These are phyloP conservation scores for Aegilops umbellulata DNA, from an alignment of 176 grass and related monocot species.

Conservation along the genomic window DNA sequence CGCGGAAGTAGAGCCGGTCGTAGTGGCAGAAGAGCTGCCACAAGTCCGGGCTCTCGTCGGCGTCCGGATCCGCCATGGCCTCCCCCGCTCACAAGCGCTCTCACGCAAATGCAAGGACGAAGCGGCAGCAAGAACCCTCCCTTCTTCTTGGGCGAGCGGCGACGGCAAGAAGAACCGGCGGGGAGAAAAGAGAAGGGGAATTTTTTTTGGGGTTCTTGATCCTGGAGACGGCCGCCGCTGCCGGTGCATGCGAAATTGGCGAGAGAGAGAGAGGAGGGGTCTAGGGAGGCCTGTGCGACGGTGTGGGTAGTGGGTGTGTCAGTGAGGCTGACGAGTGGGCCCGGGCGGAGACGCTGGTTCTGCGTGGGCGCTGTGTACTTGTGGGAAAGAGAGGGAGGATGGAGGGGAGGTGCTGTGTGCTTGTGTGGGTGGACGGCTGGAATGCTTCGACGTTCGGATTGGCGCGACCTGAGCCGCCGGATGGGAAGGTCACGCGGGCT, in stretches of 20 bases:
- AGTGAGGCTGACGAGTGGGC: background rate
- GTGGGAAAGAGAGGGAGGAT: background rate
- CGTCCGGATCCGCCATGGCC: conserved; percentile 29
- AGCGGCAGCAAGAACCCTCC: background rate
- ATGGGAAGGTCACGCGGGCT: background rate
- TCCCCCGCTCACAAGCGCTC: background rate
- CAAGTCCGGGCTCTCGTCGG: conserved; percentile 47
- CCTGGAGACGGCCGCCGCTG: background rate
- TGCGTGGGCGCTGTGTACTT: background rate
- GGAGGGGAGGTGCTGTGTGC: background rate
- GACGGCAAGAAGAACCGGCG: background rate
- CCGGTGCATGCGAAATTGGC: background rate
- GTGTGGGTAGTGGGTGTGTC: background rate
- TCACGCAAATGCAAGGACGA: background rate
- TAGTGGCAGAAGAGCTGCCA: conserved; percentile 53
- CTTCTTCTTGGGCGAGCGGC: background rate
- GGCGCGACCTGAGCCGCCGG: background rate
- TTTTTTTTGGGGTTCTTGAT: background rate
- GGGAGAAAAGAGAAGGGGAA: background rate
- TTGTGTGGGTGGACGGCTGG: background rate
- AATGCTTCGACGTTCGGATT: background rate
- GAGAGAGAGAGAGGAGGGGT: background rate
- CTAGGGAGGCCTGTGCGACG: background rate
- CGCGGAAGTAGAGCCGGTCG: conserved; percentile 63
- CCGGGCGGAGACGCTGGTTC: background rate